phyloP scores from a whole-genome alignment of 2,329 filamentous ascomycete genomes.

The Neonectria faginata region DNA sequence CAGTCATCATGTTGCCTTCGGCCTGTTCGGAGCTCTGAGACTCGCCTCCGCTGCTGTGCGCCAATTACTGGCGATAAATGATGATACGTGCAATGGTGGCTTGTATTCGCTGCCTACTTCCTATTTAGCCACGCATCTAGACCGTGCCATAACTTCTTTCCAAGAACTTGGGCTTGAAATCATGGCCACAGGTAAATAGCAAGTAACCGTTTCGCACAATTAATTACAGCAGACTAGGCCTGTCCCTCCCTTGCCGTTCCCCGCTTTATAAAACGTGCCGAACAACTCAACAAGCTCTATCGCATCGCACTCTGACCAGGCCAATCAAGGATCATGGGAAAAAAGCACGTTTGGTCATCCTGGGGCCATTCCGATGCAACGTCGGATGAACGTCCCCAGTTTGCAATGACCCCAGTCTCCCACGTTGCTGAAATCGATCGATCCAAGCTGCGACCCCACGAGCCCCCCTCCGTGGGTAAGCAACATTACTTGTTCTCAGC shows the following conservation, averaged over 20 bases:
- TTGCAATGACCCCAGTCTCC: constrained; percentile 22
- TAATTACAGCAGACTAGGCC: not conserved
- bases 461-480: not conserved
- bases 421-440: constrained; percentile 22
- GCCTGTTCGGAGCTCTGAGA: not conserved
- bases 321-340: constrained; percentile 15
- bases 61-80: not conserved
- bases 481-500: constrained; percentile 7
- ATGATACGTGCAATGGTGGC: not conserved
- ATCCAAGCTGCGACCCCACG: constrained; percentile 16
- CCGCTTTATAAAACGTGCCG: constrained; percentile 11
- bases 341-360: constrained; percentile 6
- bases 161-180: not conserved
- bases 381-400: constrained; percentile 9
- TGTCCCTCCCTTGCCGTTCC: not conserved
- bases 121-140: not conserved
- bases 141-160: not conserved
- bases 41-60: not conserved
- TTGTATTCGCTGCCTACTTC: not conserved
- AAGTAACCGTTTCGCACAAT: not conserved
- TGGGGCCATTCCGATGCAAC: constrained; percentile 23
- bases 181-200: not conserved
- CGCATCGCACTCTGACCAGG: not conserved
- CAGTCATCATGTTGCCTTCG: not conserved
- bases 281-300: constrained; percentile 6